Evolutionary conservation across 768 basidiomycete genomes (phyloP), one percentile per base, ranked within the genome.

Genomic region (Agrocybe chaxingu): DNA sequence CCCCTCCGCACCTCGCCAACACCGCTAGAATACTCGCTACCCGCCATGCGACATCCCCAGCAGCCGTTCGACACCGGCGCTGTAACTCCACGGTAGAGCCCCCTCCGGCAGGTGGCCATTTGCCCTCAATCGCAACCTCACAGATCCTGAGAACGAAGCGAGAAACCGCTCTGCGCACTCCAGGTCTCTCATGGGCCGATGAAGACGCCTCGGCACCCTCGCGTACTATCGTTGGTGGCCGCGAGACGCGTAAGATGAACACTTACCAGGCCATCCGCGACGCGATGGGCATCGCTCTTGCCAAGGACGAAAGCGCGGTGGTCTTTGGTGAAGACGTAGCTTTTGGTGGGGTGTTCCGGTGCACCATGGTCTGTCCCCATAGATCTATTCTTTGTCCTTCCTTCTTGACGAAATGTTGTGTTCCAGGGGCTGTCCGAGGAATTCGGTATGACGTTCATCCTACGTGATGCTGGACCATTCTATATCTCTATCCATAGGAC

Each of bases 161-260:
- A 42, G 88, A 92, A 42, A 58, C 75, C 13, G 82, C 89, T 2
- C 67, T 95, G 8, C 83, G 82, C 39, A 86, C 89, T 0, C 83
- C 85, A 2, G 89, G 83, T 7, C 64, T 94, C 42, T 61, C 57
- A n/a, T 94, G 89, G 87, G 63, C 72, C 8, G 87, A 90, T 50
- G 83, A 82, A 33, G 81, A 80, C 45, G 63, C 67, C 13, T 66
- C 70, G 12, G 69, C 66, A 5, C 66, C 76, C 9, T 55, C 74
- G 42, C 69, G 66, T 38, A 69, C 70, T 33, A 75, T 81, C 35
- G 70, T 86, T 10, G 89, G 82, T 13, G 90, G 89, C 11, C 79
- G 89, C 45, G 89, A 92, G 68, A 95, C 92, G 16, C 81, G 92
- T 57, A 93, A 94, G 72, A 96, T 96, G 92, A 98, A 98, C 64